These are phyloP conservation scores for Eurotiales sp. DNA, from an alignment of 2,329 filamentous ascomycete species.

Conservation along the genomic window DNA sequence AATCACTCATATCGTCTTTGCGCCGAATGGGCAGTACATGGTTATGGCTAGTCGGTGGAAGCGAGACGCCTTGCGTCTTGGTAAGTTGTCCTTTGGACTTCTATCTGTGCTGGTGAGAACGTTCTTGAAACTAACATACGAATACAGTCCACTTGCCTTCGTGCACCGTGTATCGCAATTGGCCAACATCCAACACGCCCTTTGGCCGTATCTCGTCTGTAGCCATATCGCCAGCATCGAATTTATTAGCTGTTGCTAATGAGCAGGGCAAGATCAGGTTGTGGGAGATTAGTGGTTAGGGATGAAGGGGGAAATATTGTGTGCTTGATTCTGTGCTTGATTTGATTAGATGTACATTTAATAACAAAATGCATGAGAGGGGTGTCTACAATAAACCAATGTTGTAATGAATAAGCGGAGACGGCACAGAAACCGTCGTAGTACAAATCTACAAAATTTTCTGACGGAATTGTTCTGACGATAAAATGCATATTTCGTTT, in stretches of 20 bases:
- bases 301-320: too few relatives aligned
- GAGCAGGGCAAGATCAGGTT: slow-evolving; percentile 82
- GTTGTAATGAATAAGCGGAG: too few relatives aligned
- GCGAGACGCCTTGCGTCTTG: slow-evolving; percentile 76
- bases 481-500: too few relatives aligned
- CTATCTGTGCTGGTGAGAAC: background rate
- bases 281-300: slow-evolving; percentile 67
- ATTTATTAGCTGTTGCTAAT: slow-evolving; percentile 79
- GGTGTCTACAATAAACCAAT: too few relatives aligned
- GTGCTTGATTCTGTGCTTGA: background rate
- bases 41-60: slow-evolving; percentile 84
- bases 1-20: slow-evolving; percentile 74
- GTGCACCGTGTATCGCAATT: slow-evolving; percentile 93
- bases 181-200: slow-evolving; percentile 88
- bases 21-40: slow-evolving; percentile 83
- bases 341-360: background rate
- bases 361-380: too few relatives aligned
- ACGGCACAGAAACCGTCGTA: too few relatives aligned
- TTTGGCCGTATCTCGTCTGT: slow-evolving; percentile 76
- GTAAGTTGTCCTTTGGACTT: slow-evolving; percentile 29
- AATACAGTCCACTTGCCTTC: slow-evolving; percentile 69
- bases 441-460: too few relatives aligned
- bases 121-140: background rate
- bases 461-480: too few relatives aligned
- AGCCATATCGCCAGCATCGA: slow-evolving; percentile 62